Base-by-base conservation (phyloP, 148 eudicot genomes). In the Euryodendron excelsum region DNA sequence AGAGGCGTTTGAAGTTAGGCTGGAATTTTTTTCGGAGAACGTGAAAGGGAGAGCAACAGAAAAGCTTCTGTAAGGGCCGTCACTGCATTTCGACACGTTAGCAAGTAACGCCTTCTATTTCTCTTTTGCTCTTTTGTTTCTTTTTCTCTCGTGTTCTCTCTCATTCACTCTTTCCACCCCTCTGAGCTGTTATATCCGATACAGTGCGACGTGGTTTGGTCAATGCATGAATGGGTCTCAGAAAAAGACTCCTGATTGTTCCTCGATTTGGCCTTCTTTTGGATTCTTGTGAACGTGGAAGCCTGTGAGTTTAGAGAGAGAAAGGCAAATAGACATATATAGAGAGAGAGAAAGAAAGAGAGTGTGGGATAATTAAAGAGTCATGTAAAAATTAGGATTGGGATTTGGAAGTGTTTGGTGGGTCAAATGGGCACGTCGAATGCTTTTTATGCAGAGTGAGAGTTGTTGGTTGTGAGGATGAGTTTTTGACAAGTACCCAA, bases 351-450 rank as follows among this genome's bases (percentile, higher is more conserved):
- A 39, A 30, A 52, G 45, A 6, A 0, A 9, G 44, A 36, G 20
- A 34, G 36, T 20, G 9, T 66, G 20, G 8, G 9, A 37, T 12
- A 41, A 34, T 31, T 15, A 64, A 64, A 64, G 23, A 28, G 53
- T 45, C 69, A 67, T 17, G 77, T 21, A 47, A 41, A 39, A 45
- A 36, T 5, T 4, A 58, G 74, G 71, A 61, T 33, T 77, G 47
- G 69, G 27, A 11, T 78, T 60, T 67, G 3, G 82, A 66, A 85
- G 47, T 75, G 77, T 79, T 85, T 76, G 80, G 78, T 72, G 10
- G 85, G 87, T 85, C 85, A 82, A 81, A 82, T 45, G 28, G 72
- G 50, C 78, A 85, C 74, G 44, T 74, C 21, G 62, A 80, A 52
- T 56, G 66, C 77, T 37, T 34, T 21, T 53, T 55, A 37, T 13